Percentiles rank a stretch among this genome's conserved stretches.
Conservation (phyloP, 352 stramenopile species). For the Globisporangium middletonii region DNA sequence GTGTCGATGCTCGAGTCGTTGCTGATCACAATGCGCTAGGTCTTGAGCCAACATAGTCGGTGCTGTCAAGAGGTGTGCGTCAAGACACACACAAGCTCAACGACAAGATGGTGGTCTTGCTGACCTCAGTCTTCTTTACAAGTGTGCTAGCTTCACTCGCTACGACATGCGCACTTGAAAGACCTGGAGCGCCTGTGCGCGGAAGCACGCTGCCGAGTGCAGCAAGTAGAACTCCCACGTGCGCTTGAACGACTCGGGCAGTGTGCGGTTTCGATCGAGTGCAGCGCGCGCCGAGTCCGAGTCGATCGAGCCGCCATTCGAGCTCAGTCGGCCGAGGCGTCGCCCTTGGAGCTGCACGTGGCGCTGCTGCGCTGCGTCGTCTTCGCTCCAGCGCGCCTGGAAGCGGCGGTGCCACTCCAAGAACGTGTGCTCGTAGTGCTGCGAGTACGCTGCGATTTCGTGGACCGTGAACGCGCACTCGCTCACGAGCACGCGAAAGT, state of each 20-base stretch:
- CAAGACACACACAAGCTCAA: too few relatives aligned
- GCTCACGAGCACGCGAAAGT: slow-evolving; percentile 37
- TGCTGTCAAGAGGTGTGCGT: too few relatives aligned
- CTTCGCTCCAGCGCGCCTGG: slow-evolving; percentile 39
- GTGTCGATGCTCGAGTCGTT: too few relatives aligned
- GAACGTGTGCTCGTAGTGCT: slow-evolving; percentile 84
- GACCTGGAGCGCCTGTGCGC: slow-evolving; percentile 55
- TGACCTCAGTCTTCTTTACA: too few relatives aligned
- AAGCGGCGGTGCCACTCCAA: slow-evolving; percentile 82
- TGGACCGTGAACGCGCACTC: slow-evolving; percentile 57
- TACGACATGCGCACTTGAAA: slow-evolving; percentile 63
- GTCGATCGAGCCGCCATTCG: neutral
- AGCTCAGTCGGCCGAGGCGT: slow-evolving; percentile 10
- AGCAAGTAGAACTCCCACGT: slow-evolving; percentile 88
- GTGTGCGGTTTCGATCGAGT: slow-evolving; percentile 17
- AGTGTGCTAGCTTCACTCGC: neutral
- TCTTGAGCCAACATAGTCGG: too few relatives aligned
- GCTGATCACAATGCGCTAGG: too few relatives aligned
- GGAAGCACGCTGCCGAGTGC: slow-evolving; percentile 82
- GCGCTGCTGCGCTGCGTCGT: slow-evolving; percentile 2
- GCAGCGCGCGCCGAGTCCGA: slow-evolving; percentile 7
- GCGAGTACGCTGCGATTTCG: slow-evolving; percentile 58
- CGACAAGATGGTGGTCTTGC: too few relatives aligned
- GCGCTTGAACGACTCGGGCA: slow-evolving; percentile 76
- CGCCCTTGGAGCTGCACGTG: slow-evolving; percentile 5